Percentiles rank a stretch among this genome's conserved stretches.
These are phyloP conservation scores for Aureobasidium uvarum DNA, from an alignment of 2,329 filamentous ascomycete species.

Conservation along the genomic window DNA sequence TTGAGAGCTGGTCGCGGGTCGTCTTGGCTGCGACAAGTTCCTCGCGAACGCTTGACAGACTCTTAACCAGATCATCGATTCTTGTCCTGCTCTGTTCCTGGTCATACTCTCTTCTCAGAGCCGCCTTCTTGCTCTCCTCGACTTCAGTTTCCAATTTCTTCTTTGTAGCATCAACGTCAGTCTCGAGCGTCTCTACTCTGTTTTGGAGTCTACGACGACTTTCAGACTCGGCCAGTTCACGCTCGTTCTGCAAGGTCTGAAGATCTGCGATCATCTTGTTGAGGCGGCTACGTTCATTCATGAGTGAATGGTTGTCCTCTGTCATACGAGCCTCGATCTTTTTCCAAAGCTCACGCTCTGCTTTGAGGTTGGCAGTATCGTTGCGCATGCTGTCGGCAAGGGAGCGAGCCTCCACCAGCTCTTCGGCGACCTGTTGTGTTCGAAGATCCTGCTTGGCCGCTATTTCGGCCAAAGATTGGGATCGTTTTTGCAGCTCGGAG, in stretches of 20 bases:
- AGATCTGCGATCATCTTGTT: constrained; percentile 80
- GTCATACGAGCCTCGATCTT: constrained; percentile 84
- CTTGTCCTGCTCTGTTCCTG: constrained; percentile 83
- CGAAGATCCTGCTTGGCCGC: constrained; percentile 86
- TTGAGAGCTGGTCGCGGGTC: constrained; percentile 82
- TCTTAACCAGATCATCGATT: constrained; percentile 85
- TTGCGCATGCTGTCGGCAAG: constrained; percentile 82
- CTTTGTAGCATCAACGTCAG: constrained; percentile 74
- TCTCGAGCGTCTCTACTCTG: constrained; percentile 74
- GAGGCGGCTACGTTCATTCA: constrained; percentile 79
- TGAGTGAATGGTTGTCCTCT: constrained; percentile 80
- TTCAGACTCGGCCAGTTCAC: constrained; percentile 80
- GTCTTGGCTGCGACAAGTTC: constrained; percentile 85
- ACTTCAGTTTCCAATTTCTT: constrained; percentile 78
- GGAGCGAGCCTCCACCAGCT: constrained; percentile 81
- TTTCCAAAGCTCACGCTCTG: constrained; percentile 92
- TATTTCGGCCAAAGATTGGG: constrained; percentile 71
- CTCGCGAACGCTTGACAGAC: constrained; percentile 75
- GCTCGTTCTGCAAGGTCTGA: constrained; percentile 88
- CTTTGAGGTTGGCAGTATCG: constrained; percentile 88
- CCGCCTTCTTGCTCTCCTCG: constrained; percentile 79
- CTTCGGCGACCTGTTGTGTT: constrained; percentile 88
- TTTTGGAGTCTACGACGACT: constrained; percentile 73
- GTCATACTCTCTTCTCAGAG: constrained; percentile 86
- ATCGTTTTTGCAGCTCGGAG: constrained; percentile 78